Percentiles rank a stretch among this genome's conserved stretches.
Evolutionary conservation across 208 protist genomes (phyloP).

Genomic region (Porcisia deanei): DNA sequence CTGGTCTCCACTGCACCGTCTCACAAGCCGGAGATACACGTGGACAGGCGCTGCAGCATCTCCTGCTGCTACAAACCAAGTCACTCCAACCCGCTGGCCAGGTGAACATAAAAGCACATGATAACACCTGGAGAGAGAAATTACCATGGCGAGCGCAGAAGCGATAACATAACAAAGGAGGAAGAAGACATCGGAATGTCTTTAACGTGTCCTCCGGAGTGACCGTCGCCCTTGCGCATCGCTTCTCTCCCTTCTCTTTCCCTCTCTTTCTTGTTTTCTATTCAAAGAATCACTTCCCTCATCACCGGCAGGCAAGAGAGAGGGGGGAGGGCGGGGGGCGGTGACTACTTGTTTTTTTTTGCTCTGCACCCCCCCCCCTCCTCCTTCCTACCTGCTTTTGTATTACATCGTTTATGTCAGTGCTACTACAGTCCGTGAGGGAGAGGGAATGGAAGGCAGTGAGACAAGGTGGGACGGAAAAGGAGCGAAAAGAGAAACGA

Average conservation of each 20-base stretch:
- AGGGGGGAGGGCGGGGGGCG: not conserved
- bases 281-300: not conserved
- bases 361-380: not conserved
- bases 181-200: not conserved
- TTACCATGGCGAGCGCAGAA: not conserved
- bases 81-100: not conserved
- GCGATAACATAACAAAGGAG: not conserved
- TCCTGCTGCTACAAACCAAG: not conserved
- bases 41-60: not conserved
- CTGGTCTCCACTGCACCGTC: not conserved
- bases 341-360: not conserved
- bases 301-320: not conserved
- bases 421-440: slow-evolving; percentile 5
- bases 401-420: not conserved
- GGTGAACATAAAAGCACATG: not conserved
- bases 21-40: not conserved
- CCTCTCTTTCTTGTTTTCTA: not conserved
- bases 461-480: not conserved
- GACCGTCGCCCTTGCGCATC: not conserved
- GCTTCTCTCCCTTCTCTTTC: not conserved
- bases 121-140: not conserved
- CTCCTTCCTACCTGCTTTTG: not conserved
- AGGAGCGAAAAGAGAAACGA: not conserved
- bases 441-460: not conserved
- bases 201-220: not conserved